phyloP scores from a whole-genome alignment of 176 grass and related monocot genomes.

The Musa troglodytarum region DNA sequence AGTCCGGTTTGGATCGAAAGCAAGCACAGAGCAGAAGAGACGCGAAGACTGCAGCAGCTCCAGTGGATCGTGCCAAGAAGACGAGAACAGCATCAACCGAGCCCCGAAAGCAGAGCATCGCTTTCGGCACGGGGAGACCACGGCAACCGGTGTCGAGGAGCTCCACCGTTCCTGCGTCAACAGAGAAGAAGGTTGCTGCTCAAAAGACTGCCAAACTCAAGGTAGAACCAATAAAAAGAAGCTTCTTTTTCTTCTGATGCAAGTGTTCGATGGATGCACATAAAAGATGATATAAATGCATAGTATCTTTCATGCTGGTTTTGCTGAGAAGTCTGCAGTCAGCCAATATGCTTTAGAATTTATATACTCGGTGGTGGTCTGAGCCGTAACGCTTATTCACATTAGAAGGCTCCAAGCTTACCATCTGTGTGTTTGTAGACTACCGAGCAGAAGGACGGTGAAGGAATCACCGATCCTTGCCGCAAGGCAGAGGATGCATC shows the following conservation, averaged over 20 bases:
- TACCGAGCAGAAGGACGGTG: background rate
- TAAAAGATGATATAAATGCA: too few relatives aligned
- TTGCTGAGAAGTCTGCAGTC: too few relatives aligned
- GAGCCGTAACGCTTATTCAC: too few relatives aligned
- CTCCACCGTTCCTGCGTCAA: background rate
- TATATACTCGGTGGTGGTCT: too few relatives aligned
- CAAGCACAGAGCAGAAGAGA: conserved; percentile 12
- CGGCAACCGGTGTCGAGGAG: background rate
- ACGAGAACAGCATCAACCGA: background rate
- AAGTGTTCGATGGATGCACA: too few relatives aligned
- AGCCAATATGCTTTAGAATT: too few relatives aligned
- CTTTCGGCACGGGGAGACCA: background rate
- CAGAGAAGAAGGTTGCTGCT: background rate
- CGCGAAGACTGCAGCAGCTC: background rate
- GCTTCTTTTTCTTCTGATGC: background rate
- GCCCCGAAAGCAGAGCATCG: background rate
- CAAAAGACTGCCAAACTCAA: background rate
- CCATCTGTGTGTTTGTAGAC: background rate
- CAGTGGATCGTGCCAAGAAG: background rate
- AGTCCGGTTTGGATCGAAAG: background rate
- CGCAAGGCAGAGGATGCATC: background rate
- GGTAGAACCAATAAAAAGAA: background rate
- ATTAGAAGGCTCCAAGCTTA: background rate
- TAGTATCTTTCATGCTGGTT: too few relatives aligned
- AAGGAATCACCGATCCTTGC: background rate